phyloP scores from a whole-genome alignment of 768 basidiomycete species.

The Pulveroboletus sp. region DNA sequence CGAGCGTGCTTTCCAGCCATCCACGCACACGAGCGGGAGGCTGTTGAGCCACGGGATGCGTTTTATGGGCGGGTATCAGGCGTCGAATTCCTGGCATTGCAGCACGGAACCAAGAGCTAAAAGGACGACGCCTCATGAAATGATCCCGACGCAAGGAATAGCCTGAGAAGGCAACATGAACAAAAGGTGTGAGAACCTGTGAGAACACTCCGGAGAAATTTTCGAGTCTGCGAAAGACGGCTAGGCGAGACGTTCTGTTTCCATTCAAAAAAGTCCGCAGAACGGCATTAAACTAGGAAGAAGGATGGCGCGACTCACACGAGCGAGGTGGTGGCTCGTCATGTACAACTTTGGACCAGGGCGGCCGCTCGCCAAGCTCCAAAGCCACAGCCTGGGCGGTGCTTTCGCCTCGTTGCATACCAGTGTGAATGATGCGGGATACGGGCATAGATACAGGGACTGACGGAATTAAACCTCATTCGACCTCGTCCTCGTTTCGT shows the following conservation, averaged over 20 bases:
- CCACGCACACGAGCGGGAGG: neutral
- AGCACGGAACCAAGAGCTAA: neutral
- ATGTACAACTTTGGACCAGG: no score
- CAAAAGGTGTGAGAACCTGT: constrained; percentile 21
- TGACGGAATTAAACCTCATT: neutral
- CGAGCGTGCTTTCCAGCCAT: neutral
- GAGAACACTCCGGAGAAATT: no score
- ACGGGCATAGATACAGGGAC: neutral
- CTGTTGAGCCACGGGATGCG: constrained; percentile 4
- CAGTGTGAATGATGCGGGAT: neutral
- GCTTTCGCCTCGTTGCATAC: constrained; percentile 2
- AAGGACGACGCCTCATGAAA: neutral
- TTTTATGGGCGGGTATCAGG: constrained; percentile 3
- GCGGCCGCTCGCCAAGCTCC: constrained; percentile 2
- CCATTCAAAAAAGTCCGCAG: constrained; percentile 4
- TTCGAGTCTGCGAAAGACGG: no score
- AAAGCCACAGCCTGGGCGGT: constrained; percentile 2
- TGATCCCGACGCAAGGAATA: neutral
- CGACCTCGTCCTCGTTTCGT: no score
- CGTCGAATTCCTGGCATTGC: neutral
- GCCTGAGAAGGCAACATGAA: constrained; percentile 16
- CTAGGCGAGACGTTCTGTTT: no score
- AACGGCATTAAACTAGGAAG: constrained; percentile 18
- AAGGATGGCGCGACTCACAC: constrained; percentile 6
- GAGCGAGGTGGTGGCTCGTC: constrained; percentile 7